Evolutionary conservation across 192 early-diverging fungal species (phyloP), one percentile per base, ranked within the genome.

Genomic region (Coemansia sp.): DNA sequence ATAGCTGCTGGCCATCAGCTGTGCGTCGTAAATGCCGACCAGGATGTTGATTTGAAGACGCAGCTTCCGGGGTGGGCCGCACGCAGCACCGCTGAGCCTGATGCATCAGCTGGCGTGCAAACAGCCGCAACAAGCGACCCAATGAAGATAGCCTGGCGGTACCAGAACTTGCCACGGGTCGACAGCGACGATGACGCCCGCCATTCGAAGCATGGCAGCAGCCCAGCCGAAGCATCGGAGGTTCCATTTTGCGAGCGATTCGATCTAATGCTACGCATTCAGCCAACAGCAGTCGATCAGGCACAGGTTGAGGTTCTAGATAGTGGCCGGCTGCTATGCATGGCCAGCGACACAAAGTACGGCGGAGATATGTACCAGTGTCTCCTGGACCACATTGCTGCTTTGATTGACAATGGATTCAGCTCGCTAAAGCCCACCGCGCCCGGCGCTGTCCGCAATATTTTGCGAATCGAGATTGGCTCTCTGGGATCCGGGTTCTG

Each of bases 111-210:
- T 19, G 31, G n/a, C 29, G 70, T 30, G 54, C 68, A 35, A 42
- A 25, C 59, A 38, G n/a, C 28, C 25, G 43, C 41, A 2, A 20
- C 29, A 4, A 71, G 68, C n/a, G 87, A 90, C 47, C 64, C 76
- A 1, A 82, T 98, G 83, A 84, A 79, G 44, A 97, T 98, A 49
- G 95, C 95, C 1, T 98, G 95, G 95, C 71, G 95, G 43, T 98
- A 98, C 78, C 81, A 93, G 61, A 79, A 82, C 31, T 47, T 95
- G 53, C 91, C 91, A 32, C 65, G 36, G 25, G 48, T 58, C 20
- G 52, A 53, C 48, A 21, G 47, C 26, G 46, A 38, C 20, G 46
- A 48, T 20, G 49, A 34, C n/a, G 48, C 60, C 4, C 14, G 29
- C 20, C 19, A 28, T 20, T 17, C 41, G 2, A 19, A 25, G 21